Evolutionary conservation across 78 protist genomes (phyloP).

Genomic region (Chrysochromulina parva): DNA sequence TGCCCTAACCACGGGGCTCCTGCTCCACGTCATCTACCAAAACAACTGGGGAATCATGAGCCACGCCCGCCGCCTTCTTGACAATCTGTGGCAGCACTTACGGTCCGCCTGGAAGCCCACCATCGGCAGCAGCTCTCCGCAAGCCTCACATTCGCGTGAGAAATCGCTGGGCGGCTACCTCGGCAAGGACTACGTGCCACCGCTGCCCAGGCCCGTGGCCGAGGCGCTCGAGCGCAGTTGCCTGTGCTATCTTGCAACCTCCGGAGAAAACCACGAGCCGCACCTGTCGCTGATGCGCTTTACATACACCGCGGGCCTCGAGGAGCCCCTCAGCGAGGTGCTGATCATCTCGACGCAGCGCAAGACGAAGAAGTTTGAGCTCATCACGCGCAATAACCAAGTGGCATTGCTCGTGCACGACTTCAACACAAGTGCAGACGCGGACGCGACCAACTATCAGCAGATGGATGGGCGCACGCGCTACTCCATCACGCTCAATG

Average conservation of each 20-base stretch:
- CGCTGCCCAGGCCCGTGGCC: not conserved
- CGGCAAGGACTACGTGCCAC: not conserved
- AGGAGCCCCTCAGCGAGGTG: not conserved
- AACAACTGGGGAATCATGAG: too few species aligned
- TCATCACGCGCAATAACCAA: not conserved
- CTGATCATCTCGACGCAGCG: not conserved
- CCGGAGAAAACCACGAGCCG: not conserved
- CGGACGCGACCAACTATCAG: not conserved
- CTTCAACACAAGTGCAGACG: not conserved
- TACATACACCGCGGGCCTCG: not conserved
- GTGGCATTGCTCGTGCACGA: not conserved
- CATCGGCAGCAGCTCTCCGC: too few species aligned
- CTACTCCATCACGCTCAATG: not conserved
- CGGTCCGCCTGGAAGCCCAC: too few species aligned
- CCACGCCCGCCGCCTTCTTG: too few species aligned
- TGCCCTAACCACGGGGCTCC: not conserved
- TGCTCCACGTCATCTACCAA: too few species aligned
- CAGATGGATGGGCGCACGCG: not conserved
- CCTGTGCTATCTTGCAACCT: not conserved
- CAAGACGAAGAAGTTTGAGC: not conserved
- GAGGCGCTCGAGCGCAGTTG: not conserved
- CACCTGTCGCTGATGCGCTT: constrained; percentile 11
- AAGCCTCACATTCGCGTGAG: too few species aligned
- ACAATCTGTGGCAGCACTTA: too few species aligned
- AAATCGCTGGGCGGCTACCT: not conserved